Conservation (phyloP, 176 grass and related monocot species). For the Phoenix roebelenii region DNA sequence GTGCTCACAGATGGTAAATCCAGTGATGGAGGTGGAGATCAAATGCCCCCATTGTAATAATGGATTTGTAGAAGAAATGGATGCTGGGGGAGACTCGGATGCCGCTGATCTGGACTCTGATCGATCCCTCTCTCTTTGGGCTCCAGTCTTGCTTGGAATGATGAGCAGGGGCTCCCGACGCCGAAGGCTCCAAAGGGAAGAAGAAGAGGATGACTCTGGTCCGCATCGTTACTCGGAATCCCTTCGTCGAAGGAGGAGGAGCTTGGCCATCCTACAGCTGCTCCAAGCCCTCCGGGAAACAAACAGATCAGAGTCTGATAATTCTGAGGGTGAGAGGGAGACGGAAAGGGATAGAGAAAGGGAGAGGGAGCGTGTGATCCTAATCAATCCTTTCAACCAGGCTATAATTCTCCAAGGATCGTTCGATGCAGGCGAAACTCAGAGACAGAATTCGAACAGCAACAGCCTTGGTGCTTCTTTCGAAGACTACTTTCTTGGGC, state of each 20-base stretch:
- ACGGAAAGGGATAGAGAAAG: slow-evolving; percentile 26
- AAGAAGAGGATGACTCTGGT: not conserved
- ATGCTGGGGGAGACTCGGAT: slow-evolving; percentile 9
- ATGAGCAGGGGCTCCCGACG: slow-evolving; percentile 31
- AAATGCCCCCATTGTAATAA: slow-evolving; percentile 74
- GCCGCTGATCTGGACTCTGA: slow-evolving; percentile 15
- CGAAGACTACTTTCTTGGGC: slow-evolving; percentile 56
- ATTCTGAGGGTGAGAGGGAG: slow-evolving; percentile 2
- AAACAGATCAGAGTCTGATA: slow-evolving; percentile 23
- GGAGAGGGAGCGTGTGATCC: slow-evolving; percentile 22
- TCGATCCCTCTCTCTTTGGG: slow-evolving; percentile 28
- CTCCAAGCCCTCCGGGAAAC: slow-evolving; percentile 46
- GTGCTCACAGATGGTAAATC: slow-evolving; percentile 54
- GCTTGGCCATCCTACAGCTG: slow-evolving; percentile 39
- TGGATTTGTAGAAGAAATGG: slow-evolving; percentile 82
- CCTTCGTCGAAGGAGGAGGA: slow-evolving; percentile 28
- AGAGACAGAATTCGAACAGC: slow-evolving; percentile 7
- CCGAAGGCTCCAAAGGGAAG: slow-evolving; percentile 12
- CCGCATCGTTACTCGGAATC: not conserved
- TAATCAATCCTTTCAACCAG: slow-evolving; percentile 30
- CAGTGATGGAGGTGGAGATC: slow-evolving; percentile 42
- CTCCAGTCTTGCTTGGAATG: slow-evolving; percentile 58
- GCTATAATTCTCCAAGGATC: slow-evolving; percentile 16
- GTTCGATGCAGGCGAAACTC: not conserved
- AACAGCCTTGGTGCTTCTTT: slow-evolving; percentile 27